Base-by-base conservation (phyloP, 768 basidiomycete species). In the Lentinula guzmanii region DNA sequence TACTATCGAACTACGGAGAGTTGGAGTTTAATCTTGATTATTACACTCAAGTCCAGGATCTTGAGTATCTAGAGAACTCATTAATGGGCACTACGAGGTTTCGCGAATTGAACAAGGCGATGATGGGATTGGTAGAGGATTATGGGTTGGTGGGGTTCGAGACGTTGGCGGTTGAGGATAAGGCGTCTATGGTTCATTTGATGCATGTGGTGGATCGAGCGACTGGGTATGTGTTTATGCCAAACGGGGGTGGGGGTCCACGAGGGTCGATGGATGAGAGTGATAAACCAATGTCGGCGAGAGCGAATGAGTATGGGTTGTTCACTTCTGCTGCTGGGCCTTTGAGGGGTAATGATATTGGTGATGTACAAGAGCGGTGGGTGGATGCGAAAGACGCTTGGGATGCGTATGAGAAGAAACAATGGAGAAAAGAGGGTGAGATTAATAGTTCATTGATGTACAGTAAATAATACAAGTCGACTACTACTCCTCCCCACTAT, bases 31-130 rank as follows among this genome's bases (percentile, higher is more conserved):
- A 96, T 69, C 87, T 99, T 33, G 92, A 94, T 65, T 99, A 91
- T 72, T 98, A 98, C 72, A 98, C 97, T 45, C 95, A 99, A 74
- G 97, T 97, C 0, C 95, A 97, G 73, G 96, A 99, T 70, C 80
- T 99, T 0, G 88, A 89, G 1, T 89, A 98, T 71, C 84, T 99
- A 21, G 85, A 92, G 65, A 88, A 87, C 64, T 76, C 85, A 0
- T 83, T 98, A 15, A 78, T 85, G 0, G 70, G 84, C 1, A 82
- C 89, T 0, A 67, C 76, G 3, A 86, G 86, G 42, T 97, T 86
- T 67, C 76, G 82, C 0, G 86, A 86, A 7, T 75, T 99, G 50
- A 98, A 98, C 71, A 86, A 90, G 81, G 89, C 91, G 0, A 87
- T 98, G 70, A 90, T 93, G 62, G 94, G 90, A 13, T 72, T 98